Percentiles rank a stretch among this genome's conserved stretches.
These are phyloP conservation scores for Picochlorum sp. DNA, from an alignment of 139 green algal species.

Conservation along the genomic window DNA sequence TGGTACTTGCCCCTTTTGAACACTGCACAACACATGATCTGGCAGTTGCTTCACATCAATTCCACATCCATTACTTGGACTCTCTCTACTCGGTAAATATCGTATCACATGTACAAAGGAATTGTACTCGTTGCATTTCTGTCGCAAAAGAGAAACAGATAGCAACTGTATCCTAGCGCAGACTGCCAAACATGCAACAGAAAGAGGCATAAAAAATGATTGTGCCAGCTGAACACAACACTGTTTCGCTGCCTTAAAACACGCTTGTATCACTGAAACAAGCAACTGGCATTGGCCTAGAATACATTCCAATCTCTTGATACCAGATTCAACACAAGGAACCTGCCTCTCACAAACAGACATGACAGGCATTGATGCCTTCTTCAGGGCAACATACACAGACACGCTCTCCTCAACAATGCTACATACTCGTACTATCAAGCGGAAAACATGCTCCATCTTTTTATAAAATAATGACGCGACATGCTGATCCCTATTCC, in stretches of 20 bases:
- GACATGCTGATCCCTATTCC: not conserved
- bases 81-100: not conserved
- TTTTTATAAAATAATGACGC: not conserved
- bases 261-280: not conserved
- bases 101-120: not conserved
- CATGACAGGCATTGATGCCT: not conserved
- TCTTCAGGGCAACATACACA: not conserved
- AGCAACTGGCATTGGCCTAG: not conserved
- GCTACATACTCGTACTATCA: not conserved
- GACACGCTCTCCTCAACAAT: not conserved
- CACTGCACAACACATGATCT: not conserved
- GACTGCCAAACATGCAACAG: not conserved
- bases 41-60: not conserved
- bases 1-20: too few species aligned
- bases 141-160: not conserved
- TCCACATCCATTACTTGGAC: not conserved
- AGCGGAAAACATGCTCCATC: not conserved
- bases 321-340: not conserved
- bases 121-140: not conserved
- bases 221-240: not conserved
- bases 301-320: not conserved
- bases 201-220: slow-evolving; percentile 1
- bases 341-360: not conserved
- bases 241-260: not conserved
- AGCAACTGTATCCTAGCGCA: not conserved